These are phyloP conservation scores for Leavenworthia alabamica DNA, from an alignment of 345 rosid genomes.

Conservation along the genomic window DNA sequence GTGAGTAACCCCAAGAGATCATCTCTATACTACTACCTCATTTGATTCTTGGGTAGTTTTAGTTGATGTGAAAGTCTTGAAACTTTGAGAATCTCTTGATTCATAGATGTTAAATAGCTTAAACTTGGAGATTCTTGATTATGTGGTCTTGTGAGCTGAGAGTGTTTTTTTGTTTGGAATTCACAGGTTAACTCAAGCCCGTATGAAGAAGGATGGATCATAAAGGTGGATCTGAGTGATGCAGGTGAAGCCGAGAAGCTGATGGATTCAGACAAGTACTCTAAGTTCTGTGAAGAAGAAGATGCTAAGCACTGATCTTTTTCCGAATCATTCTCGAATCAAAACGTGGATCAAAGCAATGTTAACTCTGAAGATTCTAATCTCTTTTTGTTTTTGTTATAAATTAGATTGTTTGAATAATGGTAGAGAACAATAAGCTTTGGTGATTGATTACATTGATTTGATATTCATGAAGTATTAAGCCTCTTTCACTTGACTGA, in stretches of 20 bases:
- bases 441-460: neutral
- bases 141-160: neutral
- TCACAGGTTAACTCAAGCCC: constrained; percentile 79
- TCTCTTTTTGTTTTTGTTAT: neutral
- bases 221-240: constrained; percentile 62
- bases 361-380: neutral
- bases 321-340: too few species aligned
- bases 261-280: constrained; percentile 72
- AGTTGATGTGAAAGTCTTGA: neutral
- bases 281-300: constrained; percentile 93
- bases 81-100: neutral
- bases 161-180: neutral
- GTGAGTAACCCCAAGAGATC: too few species aligned
- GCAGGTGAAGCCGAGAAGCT: constrained; percentile 52
- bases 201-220: constrained; percentile 77
- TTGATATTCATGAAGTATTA: neutral
- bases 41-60: neutral
- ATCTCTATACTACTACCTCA: too few species aligned
- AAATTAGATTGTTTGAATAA: neutral
- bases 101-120: neutral
- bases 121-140: neutral
- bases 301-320: constrained; percentile 76
- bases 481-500: too few species aligned
- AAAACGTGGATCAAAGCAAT: too few species aligned
- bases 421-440: constrained; percentile 20